These are phyloP conservation scores for Lathyrus tuberosus DNA, from an alignment of 306 rosid genomes.

Conservation along the genomic window DNA sequence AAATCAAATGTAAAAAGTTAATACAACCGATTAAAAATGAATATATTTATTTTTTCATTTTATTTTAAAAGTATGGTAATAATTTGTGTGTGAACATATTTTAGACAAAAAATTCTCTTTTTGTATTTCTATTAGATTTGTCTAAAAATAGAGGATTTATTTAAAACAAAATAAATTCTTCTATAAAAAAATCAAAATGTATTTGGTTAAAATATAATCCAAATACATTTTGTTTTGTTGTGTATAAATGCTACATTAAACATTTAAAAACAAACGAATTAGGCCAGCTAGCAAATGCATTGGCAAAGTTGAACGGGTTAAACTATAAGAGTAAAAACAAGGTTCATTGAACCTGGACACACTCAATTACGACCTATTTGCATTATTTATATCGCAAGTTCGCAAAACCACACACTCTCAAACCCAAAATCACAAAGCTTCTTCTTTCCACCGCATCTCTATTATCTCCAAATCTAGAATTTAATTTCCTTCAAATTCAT, in stretches of 20 bases:
- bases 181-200: no score
- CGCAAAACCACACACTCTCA: not conserved
- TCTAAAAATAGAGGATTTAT: no score
- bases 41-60: no score
- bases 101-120: no score
- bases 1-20: no score
- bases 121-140: no score
- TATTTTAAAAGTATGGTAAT: no score
- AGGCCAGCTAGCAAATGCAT: not conserved
- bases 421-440: not conserved
- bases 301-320: not conserved
- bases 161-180: no score
- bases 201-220: not conserved
- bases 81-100: no score
- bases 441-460: not conserved
- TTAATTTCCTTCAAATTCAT: not conserved
- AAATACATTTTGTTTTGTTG: not conserved
- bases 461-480: slow-evolving; percentile 8
- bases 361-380: slow-evolving; percentile 29
- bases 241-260: no score
- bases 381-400: slow-evolving; percentile 8
- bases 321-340: not conserved
- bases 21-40: no score
- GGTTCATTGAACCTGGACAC: slow-evolving; percentile 56
- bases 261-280: not conserved